Evolutionary conservation across 805 yeast species (phyloP).

Genomic region (Yarrowia hollandica): DNA sequence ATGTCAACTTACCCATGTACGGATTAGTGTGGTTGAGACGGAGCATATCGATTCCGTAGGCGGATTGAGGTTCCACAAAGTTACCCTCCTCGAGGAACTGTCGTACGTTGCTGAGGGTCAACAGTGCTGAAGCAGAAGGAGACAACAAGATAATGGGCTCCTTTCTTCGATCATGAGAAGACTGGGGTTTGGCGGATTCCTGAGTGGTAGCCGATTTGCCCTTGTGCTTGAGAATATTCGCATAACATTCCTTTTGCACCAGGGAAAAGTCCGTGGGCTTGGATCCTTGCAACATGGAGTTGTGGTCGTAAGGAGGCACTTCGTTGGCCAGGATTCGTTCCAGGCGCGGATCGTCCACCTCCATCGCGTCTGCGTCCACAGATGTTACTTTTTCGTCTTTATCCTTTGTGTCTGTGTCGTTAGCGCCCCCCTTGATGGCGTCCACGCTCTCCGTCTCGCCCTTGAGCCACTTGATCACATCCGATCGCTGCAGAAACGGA

Average conservation of each 20-base stretch:
- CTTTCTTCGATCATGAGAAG: constrained; percentile 2
- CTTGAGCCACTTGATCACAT: constrained; percentile 75
- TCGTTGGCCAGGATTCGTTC: constrained; percentile 50
- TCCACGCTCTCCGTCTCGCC: constrained; percentile 48
- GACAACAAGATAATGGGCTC: constrained; percentile 77
- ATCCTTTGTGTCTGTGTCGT: not conserved
- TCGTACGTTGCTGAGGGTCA: constrained; percentile 65
- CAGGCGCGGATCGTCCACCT: constrained; percentile 51
- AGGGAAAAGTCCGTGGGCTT: constrained; percentile 42
- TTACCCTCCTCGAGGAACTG: constrained; percentile 72
- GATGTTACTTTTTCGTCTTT: not conserved
- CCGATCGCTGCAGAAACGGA: constrained; percentile 81
- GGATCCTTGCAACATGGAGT: constrained; percentile 44
- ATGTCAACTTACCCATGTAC: constrained; percentile 58
- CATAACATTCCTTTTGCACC: constrained; percentile 42
- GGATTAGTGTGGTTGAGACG: constrained; percentile 44
- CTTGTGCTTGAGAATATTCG: constrained; percentile 36
- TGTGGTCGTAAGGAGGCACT: constrained; percentile 46
- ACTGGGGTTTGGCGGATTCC: not conserved
- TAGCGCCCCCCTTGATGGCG: constrained; percentile 31
- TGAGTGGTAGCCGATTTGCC: constrained; percentile 32
- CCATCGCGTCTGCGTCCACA: constrained; percentile 27
- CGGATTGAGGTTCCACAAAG: constrained; percentile 48
- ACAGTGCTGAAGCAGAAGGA: constrained; percentile 73
- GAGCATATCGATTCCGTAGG: constrained; percentile 25